A percentile compares a stretch with the other conserved stretches of the same genome.
Conservation (phyloP, 2,329 filamentous ascomycete species). For the Fusarium nisikadoi region DNA sequence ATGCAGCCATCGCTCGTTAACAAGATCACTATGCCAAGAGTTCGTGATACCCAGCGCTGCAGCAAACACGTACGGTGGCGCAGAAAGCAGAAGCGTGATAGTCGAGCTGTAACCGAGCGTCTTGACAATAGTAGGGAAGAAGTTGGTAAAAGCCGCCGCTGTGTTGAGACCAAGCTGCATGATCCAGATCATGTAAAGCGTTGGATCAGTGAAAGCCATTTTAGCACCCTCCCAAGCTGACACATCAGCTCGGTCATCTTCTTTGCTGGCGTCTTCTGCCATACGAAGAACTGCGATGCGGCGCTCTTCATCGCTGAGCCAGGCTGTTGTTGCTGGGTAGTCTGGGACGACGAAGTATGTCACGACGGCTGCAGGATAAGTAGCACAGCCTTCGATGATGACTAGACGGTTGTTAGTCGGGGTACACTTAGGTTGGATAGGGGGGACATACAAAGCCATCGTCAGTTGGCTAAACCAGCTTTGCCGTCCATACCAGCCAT, state of each 20-base stretch:
- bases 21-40: constrained; percentile 11
- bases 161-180: constrained; percentile 21
- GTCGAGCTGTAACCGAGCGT: constrained; percentile 4
- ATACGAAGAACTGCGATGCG: constrained; percentile 3
- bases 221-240: constrained; percentile 1
- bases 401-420: neutral
- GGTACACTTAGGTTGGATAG: fast-evolving
- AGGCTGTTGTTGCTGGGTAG: constrained; percentile 11
- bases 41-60: constrained; percentile 1
- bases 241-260: constrained; percentile 1
- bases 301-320: constrained; percentile 11
- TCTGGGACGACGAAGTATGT: constrained; percentile 21
- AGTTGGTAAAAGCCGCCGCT: constrained; percentile 7
- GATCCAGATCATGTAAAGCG: constrained; percentile 14
- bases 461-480: constrained; percentile 70
- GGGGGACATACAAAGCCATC: constrained; percentile 47
- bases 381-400: constrained; percentile 14
- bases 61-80: constrained; percentile 11
- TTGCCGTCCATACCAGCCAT: constrained; percentile 70
- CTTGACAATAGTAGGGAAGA: constrained; percentile 16
- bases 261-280: constrained; percentile 9
- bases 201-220: constrained; percentile 9
- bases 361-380: constrained; percentile 2
- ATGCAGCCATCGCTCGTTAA: constrained; percentile 5
- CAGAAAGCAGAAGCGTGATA: constrained; percentile 6